Percentiles rank a stretch among this genome's conserved stretches.
Evolutionary conservation across 2,329 filamentous ascomycete species (phyloP).

Genomic region (Decorospora gaudefroyi): DNA sequence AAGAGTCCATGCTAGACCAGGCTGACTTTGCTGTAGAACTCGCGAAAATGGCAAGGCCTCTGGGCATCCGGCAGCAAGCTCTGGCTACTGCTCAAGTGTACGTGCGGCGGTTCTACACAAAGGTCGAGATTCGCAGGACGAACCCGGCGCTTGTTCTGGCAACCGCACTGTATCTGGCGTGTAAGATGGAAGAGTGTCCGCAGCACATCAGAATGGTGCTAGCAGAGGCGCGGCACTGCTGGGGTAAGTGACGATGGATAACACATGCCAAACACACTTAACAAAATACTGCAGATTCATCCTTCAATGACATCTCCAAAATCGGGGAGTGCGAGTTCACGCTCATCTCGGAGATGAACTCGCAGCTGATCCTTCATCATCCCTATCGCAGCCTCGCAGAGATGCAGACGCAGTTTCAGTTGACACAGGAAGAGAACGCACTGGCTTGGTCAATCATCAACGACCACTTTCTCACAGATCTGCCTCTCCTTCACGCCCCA

Average conservation of each 20-base stretch:
- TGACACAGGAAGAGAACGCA: slow-evolving; percentile 77
- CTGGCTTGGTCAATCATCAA: slow-evolving; percentile 85
- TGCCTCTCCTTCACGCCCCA: slow-evolving; percentile 84
- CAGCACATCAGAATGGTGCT: slow-evolving; percentile 94
- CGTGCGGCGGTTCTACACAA: slow-evolving; percentile 89
- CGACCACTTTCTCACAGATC: slow-evolving; percentile 88
- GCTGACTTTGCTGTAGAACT: slow-evolving; percentile 59
- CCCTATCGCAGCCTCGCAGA: slow-evolving; percentile 81
- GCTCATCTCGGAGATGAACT: slow-evolving; percentile 87
- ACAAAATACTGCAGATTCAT: slow-evolving; percentile 34
- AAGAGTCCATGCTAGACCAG: not conserved
- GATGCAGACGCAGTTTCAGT: slow-evolving; percentile 68
- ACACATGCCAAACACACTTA: slow-evolving; percentile 1
- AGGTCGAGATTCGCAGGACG: slow-evolving; percentile 86
- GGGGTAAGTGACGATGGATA: slow-evolving; percentile 33
- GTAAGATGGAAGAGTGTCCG: slow-evolving; percentile 97
- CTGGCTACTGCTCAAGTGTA: slow-evolving; percentile 95
- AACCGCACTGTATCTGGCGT: slow-evolving; percentile 93
- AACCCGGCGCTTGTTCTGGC: slow-evolving; percentile 92
- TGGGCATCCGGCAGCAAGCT: slow-evolving; percentile 85
- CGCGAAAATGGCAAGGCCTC: slow-evolving; percentile 78
- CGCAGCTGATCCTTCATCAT: slow-evolving; percentile 86
- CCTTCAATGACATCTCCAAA: slow-evolving; percentile 70
- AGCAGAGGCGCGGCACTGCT: slow-evolving; percentile 77
- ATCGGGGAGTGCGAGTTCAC: slow-evolving; percentile 94